Evolutionary conservation across 1,139 yeast genomes (phyloP).

Genomic region (Blastobotrys persicus): DNA sequence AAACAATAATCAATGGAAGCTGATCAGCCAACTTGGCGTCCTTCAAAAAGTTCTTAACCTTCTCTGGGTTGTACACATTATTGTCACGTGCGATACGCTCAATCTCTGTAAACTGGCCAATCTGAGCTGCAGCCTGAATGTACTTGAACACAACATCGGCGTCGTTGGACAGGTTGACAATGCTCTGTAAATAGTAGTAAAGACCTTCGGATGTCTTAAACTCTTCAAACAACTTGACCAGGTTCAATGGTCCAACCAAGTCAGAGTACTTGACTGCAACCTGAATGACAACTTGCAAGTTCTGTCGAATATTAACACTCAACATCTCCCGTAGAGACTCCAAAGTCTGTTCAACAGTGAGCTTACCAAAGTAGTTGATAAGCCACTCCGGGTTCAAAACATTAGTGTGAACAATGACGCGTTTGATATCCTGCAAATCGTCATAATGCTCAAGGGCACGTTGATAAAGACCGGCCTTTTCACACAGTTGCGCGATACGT

Average conservation of each 20-base stretch:
- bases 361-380: slow-evolving; percentile 86
- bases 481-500: slow-evolving; percentile 87
- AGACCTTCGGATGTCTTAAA: slow-evolving; percentile 90
- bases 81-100: slow-evolving; percentile 95
- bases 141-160: slow-evolving; percentile 94
- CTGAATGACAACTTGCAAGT: slow-evolving; percentile 90
- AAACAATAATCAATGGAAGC: slow-evolving; percentile 91
- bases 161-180: slow-evolving; percentile 91
- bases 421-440: slow-evolving; percentile 90
- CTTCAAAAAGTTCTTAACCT: slow-evolving; percentile 93
- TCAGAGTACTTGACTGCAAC: slow-evolving; percentile 97
- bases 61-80: slow-evolving; percentile 92
- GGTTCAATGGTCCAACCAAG: slow-evolving; percentile 78
- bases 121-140: slow-evolving; percentile 88
- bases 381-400: slow-evolving; percentile 92
- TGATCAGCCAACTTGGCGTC: slow-evolving; percentile 94
- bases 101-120: slow-evolving; percentile 89
- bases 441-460: slow-evolving; percentile 95
- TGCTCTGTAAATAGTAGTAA: slow-evolving; percentile 87
- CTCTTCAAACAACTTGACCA: slow-evolving; percentile 90
- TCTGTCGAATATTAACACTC: slow-evolving; percentile 76
- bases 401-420: slow-evolving; percentile 87
- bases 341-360: slow-evolving; percentile 90
- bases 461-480: slow-evolving; percentile 90
- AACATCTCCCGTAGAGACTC: slow-evolving; percentile 86